Evolutionary conservation across 78 protist genomes (phyloP), one percentile per base, ranked within the genome.

Genomic region (Guillardia theta): DNA sequence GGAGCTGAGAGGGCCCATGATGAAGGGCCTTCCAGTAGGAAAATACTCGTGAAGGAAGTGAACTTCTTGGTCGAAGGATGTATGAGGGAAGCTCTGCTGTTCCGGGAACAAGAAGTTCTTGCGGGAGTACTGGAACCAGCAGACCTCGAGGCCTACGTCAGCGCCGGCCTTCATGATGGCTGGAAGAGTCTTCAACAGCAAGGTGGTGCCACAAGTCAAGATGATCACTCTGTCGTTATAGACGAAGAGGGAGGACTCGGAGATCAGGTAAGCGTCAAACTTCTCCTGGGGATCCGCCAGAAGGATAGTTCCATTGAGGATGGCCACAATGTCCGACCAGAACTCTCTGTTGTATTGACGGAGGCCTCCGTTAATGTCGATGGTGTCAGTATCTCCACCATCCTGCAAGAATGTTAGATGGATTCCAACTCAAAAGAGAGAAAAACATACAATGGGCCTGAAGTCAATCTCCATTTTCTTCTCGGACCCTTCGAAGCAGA

Each of bases 201-300:
- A 93, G 21, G 99, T 98, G 50, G 96, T 95, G 50, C 99, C 99
- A 94, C 99, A 98, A 0, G 99, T 98, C 95, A 98, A 97, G 54
- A 98, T 33, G 88, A 98, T 88, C 1, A 96, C 93, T 58, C 92
- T 37, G 77, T 95, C 58, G 22, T 95, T 87, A 53, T 87, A 96
- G 76, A 98, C 98, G 50, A 98, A 98, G 76, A 98, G 88, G 15
- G 95, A 77, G 48, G 97, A 94, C 94, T 98, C 99, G 27, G 97
- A 96, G 83, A 97, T 95, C 30, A 98, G 97, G 93, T 96, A 97
- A 47, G 96, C 83, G 93, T 97, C 98, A 54, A 80, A 94, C 95
- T 47, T 46, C 15, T 95, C 95, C 94, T 97, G 48, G 39, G 62
- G 44, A 15, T 47, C 92, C 24, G 0, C 21, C 48, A 77, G 1